phyloP scores from a whole-genome alignment of 352 stramenopile species.

The Aphanomyces stellatus region DNA sequence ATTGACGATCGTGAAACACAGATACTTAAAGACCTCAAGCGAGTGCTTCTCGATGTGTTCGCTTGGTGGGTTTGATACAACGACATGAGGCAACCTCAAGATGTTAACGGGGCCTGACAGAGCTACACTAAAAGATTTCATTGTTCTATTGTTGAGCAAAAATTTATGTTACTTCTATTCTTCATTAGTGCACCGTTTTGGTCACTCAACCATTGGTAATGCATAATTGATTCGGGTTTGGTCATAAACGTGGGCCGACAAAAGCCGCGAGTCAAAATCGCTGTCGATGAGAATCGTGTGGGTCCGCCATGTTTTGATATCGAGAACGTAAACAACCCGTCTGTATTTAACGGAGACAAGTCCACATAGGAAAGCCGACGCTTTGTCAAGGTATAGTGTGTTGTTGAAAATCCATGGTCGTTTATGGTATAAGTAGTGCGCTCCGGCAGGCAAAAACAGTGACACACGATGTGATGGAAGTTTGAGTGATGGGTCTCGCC shows the following conservation, averaged over 20 bases:
- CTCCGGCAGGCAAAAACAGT: background rate
- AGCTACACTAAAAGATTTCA: too few species aligned
- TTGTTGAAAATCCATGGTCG: background rate
- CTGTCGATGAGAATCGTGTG: background rate
- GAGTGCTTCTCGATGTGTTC: too few species aligned
- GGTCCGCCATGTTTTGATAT: constrained; percentile 14
- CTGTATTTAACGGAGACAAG: background rate
- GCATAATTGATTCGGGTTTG: background rate
- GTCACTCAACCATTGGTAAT: background rate
- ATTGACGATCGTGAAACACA: too few species aligned
- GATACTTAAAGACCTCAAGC: too few species aligned
- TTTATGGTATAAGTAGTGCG: background rate
- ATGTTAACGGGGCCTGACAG: too few species aligned
- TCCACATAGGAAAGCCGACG: constrained; percentile 10
- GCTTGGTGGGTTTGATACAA: too few species aligned
- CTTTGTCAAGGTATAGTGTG: constrained; percentile 1
- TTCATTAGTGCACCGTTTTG: too few species aligned
- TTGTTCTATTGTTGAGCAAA: too few species aligned
- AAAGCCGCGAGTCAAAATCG: background rate
- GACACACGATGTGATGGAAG: background rate
- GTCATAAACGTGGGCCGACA: background rate
- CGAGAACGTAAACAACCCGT: background rate
- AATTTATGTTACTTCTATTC: too few species aligned
- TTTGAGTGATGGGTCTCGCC: background rate
- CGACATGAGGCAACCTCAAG: too few species aligned